A percentile compares a stretch with the other conserved stretches of the same genome.
These are phyloP conservation scores for Sporobolus alterniflorus DNA, from an alignment of 202 grass and related monocot genomes.

Conservation along the genomic window DNA sequence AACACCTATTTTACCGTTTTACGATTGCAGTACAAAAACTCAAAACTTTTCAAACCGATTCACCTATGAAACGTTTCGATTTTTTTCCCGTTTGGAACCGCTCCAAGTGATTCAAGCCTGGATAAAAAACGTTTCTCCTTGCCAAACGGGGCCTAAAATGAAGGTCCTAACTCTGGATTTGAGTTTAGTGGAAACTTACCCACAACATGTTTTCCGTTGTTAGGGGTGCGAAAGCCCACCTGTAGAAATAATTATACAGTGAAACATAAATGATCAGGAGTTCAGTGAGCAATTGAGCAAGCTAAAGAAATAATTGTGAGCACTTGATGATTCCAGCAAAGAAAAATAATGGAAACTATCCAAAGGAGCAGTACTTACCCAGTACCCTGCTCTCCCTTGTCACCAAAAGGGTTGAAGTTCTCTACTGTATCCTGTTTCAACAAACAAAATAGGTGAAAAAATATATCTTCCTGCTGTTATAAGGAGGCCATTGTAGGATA, in stretches of 20 bases:
- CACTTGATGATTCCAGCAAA: constrained; percentile 17
- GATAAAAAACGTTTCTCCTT: too few relatives aligned
- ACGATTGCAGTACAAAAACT: too few relatives aligned
- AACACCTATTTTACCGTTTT: too few relatives aligned
- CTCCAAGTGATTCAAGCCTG: too few relatives aligned
- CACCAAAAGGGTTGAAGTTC: constrained; percentile 82
- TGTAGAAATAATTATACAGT: constrained; percentile 48
- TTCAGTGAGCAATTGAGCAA: constrained; percentile 20
- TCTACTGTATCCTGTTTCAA: constrained; percentile 88
- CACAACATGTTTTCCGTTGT: constrained; percentile 80
- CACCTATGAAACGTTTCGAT: too few relatives aligned
- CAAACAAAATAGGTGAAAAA: constrained; percentile 35
- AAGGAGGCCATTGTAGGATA: neutral
- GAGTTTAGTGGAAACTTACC: constrained; percentile 57
- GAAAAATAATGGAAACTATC: neutral
- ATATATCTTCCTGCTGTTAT: neutral
- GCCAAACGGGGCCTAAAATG: too few relatives aligned
- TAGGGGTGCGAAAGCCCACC: constrained; percentile 92
- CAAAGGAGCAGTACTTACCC: constrained; percentile 58
- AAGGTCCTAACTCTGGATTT: neutral
- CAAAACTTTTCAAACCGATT: too few relatives aligned
- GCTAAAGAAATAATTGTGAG: neutral
- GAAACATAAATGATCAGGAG: constrained; percentile 5
- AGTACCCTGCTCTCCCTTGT: constrained; percentile 76
- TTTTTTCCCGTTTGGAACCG: too few relatives aligned